Conservation (phyloP, 164 flowering plant genomes). For the Akebia trifoliata region DNA sequence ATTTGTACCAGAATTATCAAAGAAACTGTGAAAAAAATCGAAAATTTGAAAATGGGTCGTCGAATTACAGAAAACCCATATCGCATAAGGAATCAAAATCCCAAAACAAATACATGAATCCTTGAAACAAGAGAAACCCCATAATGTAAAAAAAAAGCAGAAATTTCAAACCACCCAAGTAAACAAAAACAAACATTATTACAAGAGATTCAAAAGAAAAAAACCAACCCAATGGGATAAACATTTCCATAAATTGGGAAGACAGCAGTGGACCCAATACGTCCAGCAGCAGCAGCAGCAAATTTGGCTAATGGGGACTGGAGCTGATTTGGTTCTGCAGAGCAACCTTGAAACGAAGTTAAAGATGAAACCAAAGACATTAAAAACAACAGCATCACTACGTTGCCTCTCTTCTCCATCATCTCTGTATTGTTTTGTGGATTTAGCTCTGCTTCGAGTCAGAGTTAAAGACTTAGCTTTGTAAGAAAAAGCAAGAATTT, state of each 20-base stretch:
- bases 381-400: slow-evolving; percentile 8
- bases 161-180: neutral
- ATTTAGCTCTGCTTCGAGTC: too few species aligned
- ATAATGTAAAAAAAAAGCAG: neutral
- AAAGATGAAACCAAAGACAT: slow-evolving; percentile 9
- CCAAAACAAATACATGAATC: neutral
- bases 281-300: neutral
- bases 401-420: slow-evolving; percentile 3
- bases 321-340: slow-evolving; percentile 19
- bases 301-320: too few species aligned
- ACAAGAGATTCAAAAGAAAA: neutral
- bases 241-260: slow-evolving; percentile 56
- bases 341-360: slow-evolving; percentile 14
- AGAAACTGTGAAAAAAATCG: neutral
- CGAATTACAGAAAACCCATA: slow-evolving; percentile 2
- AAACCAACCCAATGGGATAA: slow-evolving; percentile 61
- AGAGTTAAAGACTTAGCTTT: too few species aligned
- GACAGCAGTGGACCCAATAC: slow-evolving; percentile 31
- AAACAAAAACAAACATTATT: neutral
- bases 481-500: too few species aligned
- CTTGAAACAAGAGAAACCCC: neutral
- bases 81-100: neutral
- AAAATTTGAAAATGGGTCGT: neutral
- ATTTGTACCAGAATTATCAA: neutral
- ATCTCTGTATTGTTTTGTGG: too few species aligned